Evolutionary conservation across 139 green algal genomes (phyloP).

Genomic region (Coelastrella sp.): DNA sequence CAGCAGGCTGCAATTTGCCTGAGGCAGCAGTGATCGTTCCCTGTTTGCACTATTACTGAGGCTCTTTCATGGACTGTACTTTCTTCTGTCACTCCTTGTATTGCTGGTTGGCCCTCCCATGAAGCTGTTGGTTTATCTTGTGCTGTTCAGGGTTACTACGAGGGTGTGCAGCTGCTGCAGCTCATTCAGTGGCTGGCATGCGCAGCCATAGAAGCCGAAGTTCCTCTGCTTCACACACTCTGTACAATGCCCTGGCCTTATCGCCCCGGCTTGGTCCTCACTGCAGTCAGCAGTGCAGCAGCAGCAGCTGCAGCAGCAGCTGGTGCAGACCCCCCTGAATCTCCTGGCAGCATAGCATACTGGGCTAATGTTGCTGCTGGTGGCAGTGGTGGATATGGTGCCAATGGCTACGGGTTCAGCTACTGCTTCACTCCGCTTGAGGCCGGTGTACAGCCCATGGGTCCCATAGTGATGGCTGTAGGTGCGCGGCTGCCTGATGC

Average conservation of each 20-base stretch:
- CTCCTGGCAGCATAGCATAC: constrained; percentile 25
- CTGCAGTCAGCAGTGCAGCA: neutral
- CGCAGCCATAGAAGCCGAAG: constrained; percentile 55
- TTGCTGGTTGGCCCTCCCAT: neutral
- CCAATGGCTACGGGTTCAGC: neutral
- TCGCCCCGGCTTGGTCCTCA: constrained; percentile 6
- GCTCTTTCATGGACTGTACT: no score
- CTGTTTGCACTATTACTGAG: no score
- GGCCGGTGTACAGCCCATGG: constrained; percentile 6
- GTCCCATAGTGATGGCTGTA: constrained; percentile 2
- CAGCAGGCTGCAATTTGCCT: neutral
- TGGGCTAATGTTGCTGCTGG: constrained; percentile 9
- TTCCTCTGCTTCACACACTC: constrained; percentile 69
- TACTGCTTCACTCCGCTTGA: constrained; percentile 2
- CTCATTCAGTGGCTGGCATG: constrained; percentile 62
- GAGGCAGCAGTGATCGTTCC: no score
- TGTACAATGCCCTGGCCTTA: constrained; percentile 55
- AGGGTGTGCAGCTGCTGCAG: constrained; percentile 53
- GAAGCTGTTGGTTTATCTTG: neutral
- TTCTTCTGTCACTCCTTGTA: no score
- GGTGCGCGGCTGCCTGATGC: constrained; percentile 6
- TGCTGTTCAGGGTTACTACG: constrained; percentile 55
- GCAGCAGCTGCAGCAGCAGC: constrained; percentile 19
- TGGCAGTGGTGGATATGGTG: neutral
- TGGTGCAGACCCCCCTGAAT: neutral